Evolutionary conservation across 179 eudicot genomes (phyloP), one percentile per base, ranked within the genome.

Genomic region (Gypsophila paniculata): DNA sequence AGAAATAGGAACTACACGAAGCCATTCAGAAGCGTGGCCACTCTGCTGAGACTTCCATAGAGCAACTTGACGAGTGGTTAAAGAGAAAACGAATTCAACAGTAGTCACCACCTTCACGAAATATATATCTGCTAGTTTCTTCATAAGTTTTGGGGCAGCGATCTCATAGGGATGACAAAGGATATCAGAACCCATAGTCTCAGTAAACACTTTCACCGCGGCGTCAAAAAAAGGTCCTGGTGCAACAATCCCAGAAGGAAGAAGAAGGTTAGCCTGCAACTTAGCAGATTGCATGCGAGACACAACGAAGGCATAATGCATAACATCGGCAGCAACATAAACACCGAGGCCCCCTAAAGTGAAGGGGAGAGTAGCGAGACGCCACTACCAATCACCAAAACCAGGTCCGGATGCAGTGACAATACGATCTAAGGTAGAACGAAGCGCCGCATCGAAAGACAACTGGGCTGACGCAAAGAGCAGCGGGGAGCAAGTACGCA

Each of bases 51-150:
- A 29, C 34, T 29, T 29, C 34, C 34, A 29, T 29, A 29, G 4
- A 4, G 34, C 34, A 29, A 29, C 34, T 4, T 29, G 4, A 4
- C 34, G 34, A 29, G 34, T 29, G 34, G 34, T 29, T 29, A 29
- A 29, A 4, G 34, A 66, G 49, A 66, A 66, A 25, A 0, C 38
- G 17, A 6, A 60, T 25, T 60, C 64, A 2, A n/a, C 15, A 0
- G 64, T 25, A 25, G 64, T 1, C 1, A n/a, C 4, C 10, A 60
- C 38, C 64, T 60, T 60, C 15, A 5, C 18, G 69, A 42, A 65
- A 51, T 51, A 68, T 68, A 68, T 51, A 29, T 68, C 59, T 0
- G 59, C n/a, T 44, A 68, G 25, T 68, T 68, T 66, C 70, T 66
- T 66, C 70, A 66, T 66, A 14, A 51, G 22, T 51, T 68, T 68